A percentile compares a stretch with the other conserved stretches of the same genome.
These are phyloP conservation scores for Scopulariopsis brevicaulis DNA, from an alignment of 2,329 filamentous ascomycete genomes.

Conservation along the genomic window DNA sequence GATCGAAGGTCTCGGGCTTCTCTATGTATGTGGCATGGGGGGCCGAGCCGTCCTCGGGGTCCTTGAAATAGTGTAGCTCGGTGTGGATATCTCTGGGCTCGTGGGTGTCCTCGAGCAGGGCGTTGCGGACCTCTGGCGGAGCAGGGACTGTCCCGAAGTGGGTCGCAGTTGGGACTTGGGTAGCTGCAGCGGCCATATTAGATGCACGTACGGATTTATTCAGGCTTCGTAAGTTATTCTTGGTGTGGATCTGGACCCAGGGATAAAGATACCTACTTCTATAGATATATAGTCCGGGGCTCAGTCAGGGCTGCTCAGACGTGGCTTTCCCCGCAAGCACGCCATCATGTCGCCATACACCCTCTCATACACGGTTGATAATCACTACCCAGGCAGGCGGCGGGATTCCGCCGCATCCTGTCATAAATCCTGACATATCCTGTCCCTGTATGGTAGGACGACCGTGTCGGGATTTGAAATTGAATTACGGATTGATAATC, in stretches of 20 bases:
- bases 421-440: background rate
- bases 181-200: constrained; percentile 13
- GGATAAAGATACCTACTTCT: background rate
- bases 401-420: background rate
- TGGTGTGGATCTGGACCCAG: background rate
- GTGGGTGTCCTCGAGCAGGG: background rate
- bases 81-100: constrained; percentile 18
- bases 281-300: background rate
- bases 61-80: constrained; percentile 24
- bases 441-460: too few species aligned
- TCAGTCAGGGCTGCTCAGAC: background rate
- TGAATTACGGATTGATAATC: too few species aligned
- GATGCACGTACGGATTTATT: background rate
- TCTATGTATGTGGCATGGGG: constrained; percentile 22
- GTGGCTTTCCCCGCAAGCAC: constrained; percentile 11
- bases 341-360: constrained; percentile 10
- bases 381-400: constrained; percentile 6
- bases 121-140: background rate
- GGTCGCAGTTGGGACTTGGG: constrained; percentile 7
- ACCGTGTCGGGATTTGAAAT: too few species aligned
- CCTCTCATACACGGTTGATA: constrained; percentile 12
- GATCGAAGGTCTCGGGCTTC: constrained; percentile 20
- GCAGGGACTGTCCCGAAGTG: background rate
- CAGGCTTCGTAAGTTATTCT: background rate
- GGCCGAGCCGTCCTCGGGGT: constrained; percentile 26